phyloP scores from a whole-genome alignment of 345 rosid species.

The Arabidopsis suecica region DNA sequence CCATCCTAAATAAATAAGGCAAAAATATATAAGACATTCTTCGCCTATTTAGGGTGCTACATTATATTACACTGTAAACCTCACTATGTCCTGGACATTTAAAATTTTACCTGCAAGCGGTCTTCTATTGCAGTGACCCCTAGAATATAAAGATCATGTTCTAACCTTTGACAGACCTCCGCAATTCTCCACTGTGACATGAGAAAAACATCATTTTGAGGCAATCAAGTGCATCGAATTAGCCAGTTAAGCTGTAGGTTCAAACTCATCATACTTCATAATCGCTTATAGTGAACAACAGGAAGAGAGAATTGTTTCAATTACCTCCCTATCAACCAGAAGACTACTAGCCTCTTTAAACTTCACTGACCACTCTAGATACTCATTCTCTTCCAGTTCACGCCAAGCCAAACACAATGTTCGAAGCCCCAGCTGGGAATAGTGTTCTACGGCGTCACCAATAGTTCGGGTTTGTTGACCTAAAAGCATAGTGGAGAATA shows the following conservation, averaged over 20 bases:
- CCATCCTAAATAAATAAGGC: slow-evolving; percentile 69
- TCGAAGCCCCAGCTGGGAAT: slow-evolving; percentile 90
- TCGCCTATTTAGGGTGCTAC: slow-evolving; percentile 6
- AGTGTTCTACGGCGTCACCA: slow-evolving; percentile 89
- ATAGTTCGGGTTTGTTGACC: slow-evolving; percentile 89
- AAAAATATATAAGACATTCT: slow-evolving; percentile 13
- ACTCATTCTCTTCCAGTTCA: slow-evolving; percentile 82
- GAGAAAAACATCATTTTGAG: slow-evolving; percentile 41
- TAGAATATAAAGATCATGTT: slow-evolving; percentile 82
- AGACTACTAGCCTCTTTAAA: slow-evolving; percentile 95
- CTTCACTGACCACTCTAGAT: slow-evolving; percentile 81
- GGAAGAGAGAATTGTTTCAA: slow-evolving; percentile 27
- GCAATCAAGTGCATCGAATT: slow-evolving; percentile 35
- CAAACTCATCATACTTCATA: slow-evolving; percentile 22
- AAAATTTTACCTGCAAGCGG: slow-evolving; percentile 75
- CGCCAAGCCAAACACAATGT: slow-evolving; percentile 98
- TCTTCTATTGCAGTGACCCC: slow-evolving; percentile 98
- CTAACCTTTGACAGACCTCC: slow-evolving; percentile 90
- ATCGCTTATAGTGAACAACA: slow-evolving; percentile 4
- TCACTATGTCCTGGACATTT: slow-evolving; percentile 29
- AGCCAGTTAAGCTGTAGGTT: slow-evolving; percentile 16
- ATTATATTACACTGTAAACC: slow-evolving; percentile 17
- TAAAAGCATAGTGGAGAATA: slow-evolving; percentile 43
- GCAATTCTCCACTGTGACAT: slow-evolving; percentile 90
- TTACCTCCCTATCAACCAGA: slow-evolving; percentile 97